A percentile compares a stretch with the other conserved stretches of the same genome.
phyloP scores from a whole-genome alignment of 345 rosid genomes.

The Brassica carinata region DNA sequence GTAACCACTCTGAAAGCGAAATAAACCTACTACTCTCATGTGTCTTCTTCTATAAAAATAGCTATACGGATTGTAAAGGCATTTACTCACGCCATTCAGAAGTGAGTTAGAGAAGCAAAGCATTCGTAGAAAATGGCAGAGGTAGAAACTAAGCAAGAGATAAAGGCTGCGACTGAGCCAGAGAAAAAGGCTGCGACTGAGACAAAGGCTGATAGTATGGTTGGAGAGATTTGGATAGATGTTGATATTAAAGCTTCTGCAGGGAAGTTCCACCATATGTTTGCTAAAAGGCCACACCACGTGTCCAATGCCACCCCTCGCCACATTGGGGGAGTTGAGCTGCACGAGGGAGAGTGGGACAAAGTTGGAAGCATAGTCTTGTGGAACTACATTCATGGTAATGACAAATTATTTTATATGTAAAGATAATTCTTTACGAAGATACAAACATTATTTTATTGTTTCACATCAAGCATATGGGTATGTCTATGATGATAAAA shows the following conservation, averaged over 20 bases:
- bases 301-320: conserved; percentile 18
- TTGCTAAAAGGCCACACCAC: conserved; percentile 12
- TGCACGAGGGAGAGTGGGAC: conserved; percentile 30
- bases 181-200: background rate
- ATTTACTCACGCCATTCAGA: background rate
- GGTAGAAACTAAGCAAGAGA: background rate
- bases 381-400: conserved; percentile 27
- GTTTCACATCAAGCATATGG: background rate
- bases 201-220: conserved; percentile 1
- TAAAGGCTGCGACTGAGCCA: background rate
- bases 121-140: background rate
- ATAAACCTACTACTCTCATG: background rate
- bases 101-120: background rate
- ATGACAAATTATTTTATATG: background rate
- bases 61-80: background rate
- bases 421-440: background rate
- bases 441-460: background rate
- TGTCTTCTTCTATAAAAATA: conserved; percentile 6
- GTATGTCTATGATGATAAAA: background rate
- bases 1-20: background rate
- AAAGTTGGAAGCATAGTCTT: conserved; percentile 29
- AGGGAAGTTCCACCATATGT: conserved; percentile 14
- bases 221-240: conserved; percentile 1
- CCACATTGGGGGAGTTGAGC: background rate
- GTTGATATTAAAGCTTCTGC: conserved; percentile 3